Conservation (phyloP, 2,329 filamentous ascomycete species). For the Diaporthe sp. region DNA sequence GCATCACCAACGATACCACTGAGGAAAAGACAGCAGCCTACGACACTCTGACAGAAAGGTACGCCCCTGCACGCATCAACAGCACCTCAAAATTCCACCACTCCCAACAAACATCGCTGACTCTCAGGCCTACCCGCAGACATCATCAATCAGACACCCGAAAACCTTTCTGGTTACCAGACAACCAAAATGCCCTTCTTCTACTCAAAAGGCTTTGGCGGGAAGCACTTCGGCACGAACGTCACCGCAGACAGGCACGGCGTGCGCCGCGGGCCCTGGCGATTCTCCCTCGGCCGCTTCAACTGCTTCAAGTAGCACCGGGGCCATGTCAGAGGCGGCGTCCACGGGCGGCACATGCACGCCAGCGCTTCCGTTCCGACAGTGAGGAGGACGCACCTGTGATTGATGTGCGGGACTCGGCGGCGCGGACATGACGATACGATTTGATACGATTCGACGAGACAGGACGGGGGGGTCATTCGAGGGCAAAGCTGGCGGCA, state of each 20-base stretch:
- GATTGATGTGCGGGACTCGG: too few relatives aligned
- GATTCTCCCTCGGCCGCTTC: constrained; percentile 63
- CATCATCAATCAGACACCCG: too few relatives aligned
- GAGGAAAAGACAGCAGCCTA: background rate
- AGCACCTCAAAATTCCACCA: too few relatives aligned
- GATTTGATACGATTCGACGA: background rate
- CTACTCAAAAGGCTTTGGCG: constrained; percentile 61
- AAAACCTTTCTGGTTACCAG: too few relatives aligned
- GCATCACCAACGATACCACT: background rate
- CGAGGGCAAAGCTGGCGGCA: too few relatives aligned
- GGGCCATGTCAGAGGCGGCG: background rate
- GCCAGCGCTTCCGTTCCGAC: background rate
- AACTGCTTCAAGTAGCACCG: constrained; percentile 61
- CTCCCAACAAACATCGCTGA: background rate
- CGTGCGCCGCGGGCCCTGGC: constrained; percentile 63
- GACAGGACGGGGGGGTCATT: background rate
- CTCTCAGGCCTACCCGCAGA: too few relatives aligned
- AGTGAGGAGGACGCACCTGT: too few relatives aligned
- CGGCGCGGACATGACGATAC: too few relatives aligned
- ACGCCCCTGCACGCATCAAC: background rate
- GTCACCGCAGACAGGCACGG: constrained; percentile 61
- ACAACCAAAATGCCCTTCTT: constrained; percentile 59
- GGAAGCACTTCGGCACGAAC: constrained; percentile 64
- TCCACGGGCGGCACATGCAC: background rate
- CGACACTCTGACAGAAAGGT: background rate